These are phyloP conservation scores for Chaetomiaceae sp. DNA, from an alignment of 2,329 filamentous ascomycete genomes.

Conservation along the genomic window DNA sequence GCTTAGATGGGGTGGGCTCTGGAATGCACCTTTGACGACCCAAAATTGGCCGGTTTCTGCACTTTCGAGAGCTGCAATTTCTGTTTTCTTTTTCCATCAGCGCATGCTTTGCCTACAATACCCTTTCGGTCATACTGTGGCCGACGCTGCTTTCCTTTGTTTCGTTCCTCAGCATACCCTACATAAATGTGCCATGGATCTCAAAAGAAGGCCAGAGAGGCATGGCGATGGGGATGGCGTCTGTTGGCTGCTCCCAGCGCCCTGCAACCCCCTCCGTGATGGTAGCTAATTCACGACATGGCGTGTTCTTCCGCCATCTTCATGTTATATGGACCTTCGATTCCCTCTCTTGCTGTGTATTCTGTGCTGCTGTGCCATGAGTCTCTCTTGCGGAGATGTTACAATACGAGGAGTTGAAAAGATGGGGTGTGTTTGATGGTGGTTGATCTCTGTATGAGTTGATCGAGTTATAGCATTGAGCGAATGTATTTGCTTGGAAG, in stretches of 20 bases:
- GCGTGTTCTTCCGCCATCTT: background rate
- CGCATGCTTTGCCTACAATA: constrained; percentile 10
- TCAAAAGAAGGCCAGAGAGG: constrained; percentile 6
- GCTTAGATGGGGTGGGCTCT: constrained; percentile 24
- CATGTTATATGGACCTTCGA: background rate
- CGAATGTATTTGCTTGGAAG: background rate
- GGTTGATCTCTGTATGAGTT: background rate
- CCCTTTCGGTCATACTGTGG: constrained; percentile 1
- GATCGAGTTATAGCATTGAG: background rate
- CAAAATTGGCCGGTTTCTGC: no score
- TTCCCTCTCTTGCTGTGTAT: background rate
- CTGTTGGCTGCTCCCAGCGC: background rate
- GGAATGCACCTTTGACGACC: background rate
- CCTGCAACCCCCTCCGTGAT: background rate
- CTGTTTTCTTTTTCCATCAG: background rate
- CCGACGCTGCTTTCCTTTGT: constrained; percentile 10
- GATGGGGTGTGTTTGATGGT: background rate
- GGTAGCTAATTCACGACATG: background rate
- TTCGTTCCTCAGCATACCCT: constrained; percentile 5
- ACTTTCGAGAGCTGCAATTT: background rate
- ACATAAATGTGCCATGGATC: constrained; percentile 18
- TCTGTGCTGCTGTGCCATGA: background rate
- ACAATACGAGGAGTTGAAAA: background rate
- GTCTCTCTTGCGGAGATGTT: background rate
- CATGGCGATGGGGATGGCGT: background rate